Percentiles rank a stretch among this genome's conserved stretches.
Conservation (phyloP, 2,329 filamentous ascomycete genomes). For the Ophiostoma fasciatum region DNA sequence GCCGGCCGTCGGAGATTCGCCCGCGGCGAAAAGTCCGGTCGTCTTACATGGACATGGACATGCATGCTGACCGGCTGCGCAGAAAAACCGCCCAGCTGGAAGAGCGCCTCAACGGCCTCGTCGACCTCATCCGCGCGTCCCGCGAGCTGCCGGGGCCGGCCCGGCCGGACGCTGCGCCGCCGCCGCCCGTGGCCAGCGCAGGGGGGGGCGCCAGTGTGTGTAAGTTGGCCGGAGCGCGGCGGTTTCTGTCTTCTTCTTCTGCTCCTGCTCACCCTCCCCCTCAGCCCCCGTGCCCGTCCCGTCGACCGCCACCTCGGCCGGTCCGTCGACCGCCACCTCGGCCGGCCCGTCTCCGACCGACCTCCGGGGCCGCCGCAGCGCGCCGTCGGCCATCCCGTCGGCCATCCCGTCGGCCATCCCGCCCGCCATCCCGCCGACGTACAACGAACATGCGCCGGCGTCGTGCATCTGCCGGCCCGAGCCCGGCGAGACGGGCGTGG, state of each 20-base stretch:
- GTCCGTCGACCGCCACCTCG: no score
- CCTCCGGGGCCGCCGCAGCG: not conserved
- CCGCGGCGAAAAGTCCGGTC: conserved; percentile 1
- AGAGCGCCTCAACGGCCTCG: conserved; percentile 32
- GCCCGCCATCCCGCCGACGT: conserved; percentile 14
- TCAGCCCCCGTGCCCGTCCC: not conserved
- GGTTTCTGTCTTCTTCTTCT: no score
- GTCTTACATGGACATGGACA: not conserved
- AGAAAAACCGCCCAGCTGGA: conserved; percentile 36
- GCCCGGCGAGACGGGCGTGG: conserved; percentile 20
- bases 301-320: not conserved
- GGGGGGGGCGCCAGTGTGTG: no score
- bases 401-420: not conserved
- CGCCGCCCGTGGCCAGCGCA: not conserved
- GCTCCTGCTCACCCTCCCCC: conserved; percentile 4
- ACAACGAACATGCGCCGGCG: conserved; percentile 30
- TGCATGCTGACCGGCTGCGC: not conserved
- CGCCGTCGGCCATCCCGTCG: no score
- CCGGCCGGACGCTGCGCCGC: not conserved
- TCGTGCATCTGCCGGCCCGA: conserved; percentile 32
- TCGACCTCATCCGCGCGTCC: conserved; percentile 30
- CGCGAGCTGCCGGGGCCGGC: conserved; percentile 19
- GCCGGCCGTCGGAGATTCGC: not conserved
- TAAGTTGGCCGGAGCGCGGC: no score
- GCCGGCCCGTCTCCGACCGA: not conserved